phyloP scores from a whole-genome alignment of 2,329 filamentous ascomycete species.

The Cladophialophora exuberans region DNA sequence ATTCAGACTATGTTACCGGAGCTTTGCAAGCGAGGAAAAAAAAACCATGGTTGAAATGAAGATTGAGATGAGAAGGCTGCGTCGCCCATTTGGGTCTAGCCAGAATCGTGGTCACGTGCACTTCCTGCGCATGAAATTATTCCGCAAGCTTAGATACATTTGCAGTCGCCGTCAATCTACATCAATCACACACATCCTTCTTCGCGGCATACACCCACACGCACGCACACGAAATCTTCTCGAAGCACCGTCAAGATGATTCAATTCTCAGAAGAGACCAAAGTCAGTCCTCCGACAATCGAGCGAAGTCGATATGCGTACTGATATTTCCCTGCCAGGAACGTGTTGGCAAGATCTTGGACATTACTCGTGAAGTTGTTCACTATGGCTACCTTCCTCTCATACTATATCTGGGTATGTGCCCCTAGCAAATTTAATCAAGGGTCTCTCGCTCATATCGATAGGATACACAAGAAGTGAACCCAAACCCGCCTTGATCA shows the following conservation, averaged over 20 bases:
- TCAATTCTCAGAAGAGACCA: slow-evolving; percentile 91
- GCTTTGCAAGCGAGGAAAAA: too few species aligned
- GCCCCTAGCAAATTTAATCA: neutral
- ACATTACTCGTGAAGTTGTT: slow-evolving; percentile 87
- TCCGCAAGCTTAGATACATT: slow-evolving; percentile 19
- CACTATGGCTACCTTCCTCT: slow-evolving; percentile 98
- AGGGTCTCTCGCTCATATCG: slow-evolving; percentile 8
- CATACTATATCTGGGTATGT: slow-evolving; percentile 89
- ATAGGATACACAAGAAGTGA: slow-evolving; percentile 91
- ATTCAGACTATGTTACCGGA: too few species aligned
- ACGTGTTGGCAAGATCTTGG: slow-evolving; percentile 96
- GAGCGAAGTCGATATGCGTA: slow-evolving; percentile 9
- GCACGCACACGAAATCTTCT: neutral
- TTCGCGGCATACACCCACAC: neutral
- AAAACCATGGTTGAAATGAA: too few species aligned
- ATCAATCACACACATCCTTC: neutral
- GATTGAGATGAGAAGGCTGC: slow-evolving; percentile 9
- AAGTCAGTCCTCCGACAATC: slow-evolving; percentile 59
- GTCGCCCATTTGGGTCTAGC: slow-evolving; percentile 11
- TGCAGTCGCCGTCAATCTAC: neutral
- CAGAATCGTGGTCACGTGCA: slow-evolving; percentile 1
- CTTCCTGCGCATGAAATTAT: slow-evolving; percentile 1
- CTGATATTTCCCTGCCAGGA: slow-evolving; percentile 65
- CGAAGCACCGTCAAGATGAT: slow-evolving; percentile 21
- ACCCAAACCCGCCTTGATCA: slow-evolving; percentile 79